Evolutionary conservation across 176 grass and related monocot species (phyloP), one percentile per base, ranked within the genome.

Genomic region (Calamus simplicifolius): DNA sequence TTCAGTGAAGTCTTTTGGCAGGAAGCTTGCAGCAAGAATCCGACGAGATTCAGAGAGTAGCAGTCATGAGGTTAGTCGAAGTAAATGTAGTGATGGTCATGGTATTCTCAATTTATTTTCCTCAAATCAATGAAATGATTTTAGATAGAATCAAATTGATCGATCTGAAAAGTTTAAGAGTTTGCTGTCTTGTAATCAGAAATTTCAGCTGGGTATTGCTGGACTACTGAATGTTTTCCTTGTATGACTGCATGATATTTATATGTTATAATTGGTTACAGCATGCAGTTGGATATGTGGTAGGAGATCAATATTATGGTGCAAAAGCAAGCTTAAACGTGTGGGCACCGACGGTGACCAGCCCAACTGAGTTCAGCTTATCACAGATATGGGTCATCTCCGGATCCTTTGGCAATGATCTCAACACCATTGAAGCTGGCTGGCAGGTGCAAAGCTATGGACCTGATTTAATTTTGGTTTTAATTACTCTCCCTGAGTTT

Each of bases 371-470:
- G 80, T 96, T 90, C 75, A 96, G 92, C 72, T 67, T 96, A 58
- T 90, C 92, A 1, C 86, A 96, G 69, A 87, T 90, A 55, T 96
- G 92, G 92, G 56, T 90, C 57, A 81, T 96, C 57, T 85, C 86
- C 6, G 92, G 92, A 50, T 82, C 92, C 13, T 96, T 96, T 29
- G 62, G 72, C 38, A 79, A 82, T 56, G 86, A 95, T 79, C 90
- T 95, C 63, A 95, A 95, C 68, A 89, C 90, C 64, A 84, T 95
- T 14, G 82, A 95, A 78, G 90, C 90, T 66, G 86, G 86, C 64
- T 95, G 90, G 90, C 90, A 89, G 90, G 90, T 89, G 79, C 5
- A 49, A 4, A 19, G 49, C 10, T 64, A 30, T 28, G 18, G 19
- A 6, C 18, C 21, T 51, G 15, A 26, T 16, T 31, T 31, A 31